Conservation (phyloP, 1,139 yeast genomes). For the Nakaseomyces kungkrabaensis region DNA sequence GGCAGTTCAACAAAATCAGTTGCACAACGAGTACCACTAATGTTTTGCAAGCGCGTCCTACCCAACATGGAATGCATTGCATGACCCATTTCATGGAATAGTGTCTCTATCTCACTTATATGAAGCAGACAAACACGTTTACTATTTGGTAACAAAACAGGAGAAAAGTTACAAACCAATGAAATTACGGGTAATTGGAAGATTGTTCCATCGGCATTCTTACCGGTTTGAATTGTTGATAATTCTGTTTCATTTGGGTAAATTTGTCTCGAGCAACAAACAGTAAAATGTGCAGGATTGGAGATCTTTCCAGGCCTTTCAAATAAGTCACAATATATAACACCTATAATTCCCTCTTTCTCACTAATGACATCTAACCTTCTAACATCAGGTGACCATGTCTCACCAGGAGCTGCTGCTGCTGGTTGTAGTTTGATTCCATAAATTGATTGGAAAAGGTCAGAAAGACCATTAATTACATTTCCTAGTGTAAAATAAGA, state of each 20-base stretch:
- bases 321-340: slow-evolving; percentile 59
- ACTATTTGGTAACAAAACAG: slow-evolving; percentile 25
- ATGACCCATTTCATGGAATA: slow-evolving; percentile 98
- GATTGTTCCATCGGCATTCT: slow-evolving; percentile 32
- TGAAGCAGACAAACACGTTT: slow-evolving; percentile 40
- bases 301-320: slow-evolving; percentile 52
- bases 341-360: slow-evolving; percentile 48
- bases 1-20: slow-evolving; percentile 97
- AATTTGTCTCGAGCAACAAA: slow-evolving; percentile 79
- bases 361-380: slow-evolving; percentile 64
- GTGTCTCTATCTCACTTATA: slow-evolving; percentile 77
- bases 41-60: slow-evolving; percentile 76
- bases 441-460: slow-evolving; percentile 59
- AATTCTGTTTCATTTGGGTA: slow-evolving; percentile 41
- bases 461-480: slow-evolving; percentile 72
- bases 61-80: slow-evolving; percentile 98
- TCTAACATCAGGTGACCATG: slow-evolving; percentile 86
- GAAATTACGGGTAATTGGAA: slow-evolving; percentile 87
- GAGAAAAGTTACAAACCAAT: slow-evolving; percentile 70
- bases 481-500: slow-evolving; percentile 78
- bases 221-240: slow-evolving; percentile 34
- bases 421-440: slow-evolving; percentile 68
- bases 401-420: slow-evolving; percentile 59
- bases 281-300: slow-evolving; percentile 91
- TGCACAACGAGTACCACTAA: slow-evolving; percentile 90